Conservation (phyloP, 495 filamentous ascomycete species). For the Aspergillus ostianus region DNA sequence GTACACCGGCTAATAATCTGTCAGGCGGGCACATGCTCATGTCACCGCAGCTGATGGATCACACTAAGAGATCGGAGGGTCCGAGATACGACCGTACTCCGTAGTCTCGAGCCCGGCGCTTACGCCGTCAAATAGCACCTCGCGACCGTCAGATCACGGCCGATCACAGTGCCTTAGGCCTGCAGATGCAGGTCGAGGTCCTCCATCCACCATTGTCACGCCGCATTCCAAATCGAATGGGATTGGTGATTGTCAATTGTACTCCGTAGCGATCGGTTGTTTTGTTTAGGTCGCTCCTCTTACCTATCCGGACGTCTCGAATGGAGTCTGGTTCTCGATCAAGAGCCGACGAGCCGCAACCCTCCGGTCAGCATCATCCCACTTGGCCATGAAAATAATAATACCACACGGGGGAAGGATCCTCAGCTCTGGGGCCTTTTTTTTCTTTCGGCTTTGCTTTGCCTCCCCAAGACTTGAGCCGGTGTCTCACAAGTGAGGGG, state of each 20-base stretch:
- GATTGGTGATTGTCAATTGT: not conserved
- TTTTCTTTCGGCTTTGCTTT: too few relatives aligned
- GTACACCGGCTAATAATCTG: not conserved
- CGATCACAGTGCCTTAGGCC: conserved; percentile 1
- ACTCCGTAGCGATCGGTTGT: too few relatives aligned
- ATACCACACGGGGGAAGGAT: not conserved
- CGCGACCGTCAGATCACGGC: conserved; percentile 9
- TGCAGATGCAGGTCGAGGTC: not conserved
- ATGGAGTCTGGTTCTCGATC: too few relatives aligned
- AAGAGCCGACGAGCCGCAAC: not conserved
- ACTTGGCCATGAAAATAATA: not conserved
- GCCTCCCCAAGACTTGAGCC: not conserved
- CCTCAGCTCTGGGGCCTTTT: not conserved
- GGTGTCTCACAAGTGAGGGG: conserved; percentile 25
- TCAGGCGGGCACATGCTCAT: conserved; percentile 3
- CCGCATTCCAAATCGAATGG: not conserved
- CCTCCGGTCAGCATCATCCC: not conserved
- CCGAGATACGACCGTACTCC: conserved; percentile 18
- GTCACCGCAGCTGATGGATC: conserved; percentile 13
- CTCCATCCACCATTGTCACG: not conserved
- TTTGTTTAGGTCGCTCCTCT: too few relatives aligned
- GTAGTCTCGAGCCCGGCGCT: conserved; percentile 4
- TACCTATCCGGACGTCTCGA: too few relatives aligned
- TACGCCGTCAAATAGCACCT: conserved; percentile 2
- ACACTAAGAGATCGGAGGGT: conserved; percentile 9